Base-by-base conservation (phyloP, 768 basidiomycete genomes). In the Gymnopilus dilepis region DNA sequence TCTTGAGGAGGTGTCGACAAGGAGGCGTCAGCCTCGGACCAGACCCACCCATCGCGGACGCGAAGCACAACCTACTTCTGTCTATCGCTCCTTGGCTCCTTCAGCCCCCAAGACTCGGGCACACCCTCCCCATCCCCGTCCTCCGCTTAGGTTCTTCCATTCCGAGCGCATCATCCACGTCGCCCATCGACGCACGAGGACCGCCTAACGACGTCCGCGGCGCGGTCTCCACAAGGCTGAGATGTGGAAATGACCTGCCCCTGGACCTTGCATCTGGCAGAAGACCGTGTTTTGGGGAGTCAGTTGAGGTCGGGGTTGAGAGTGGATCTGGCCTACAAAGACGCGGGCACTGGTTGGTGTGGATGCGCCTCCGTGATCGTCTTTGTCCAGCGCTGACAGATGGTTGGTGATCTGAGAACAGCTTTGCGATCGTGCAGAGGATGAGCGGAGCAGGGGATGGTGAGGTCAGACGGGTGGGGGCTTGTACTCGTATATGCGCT, bases 101-200 rank as follows among this genome's bases (percentile, higher is more conserved):
- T 15, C 13, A 47, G 19, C 21, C 28, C 31, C 57, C 59, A 37
- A n/a, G 33, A 47, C 34, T 34, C 41, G n/a, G 26, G 48, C 13
- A 8, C 48, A 34, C 13, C 53, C 19, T 45, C 33, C 38, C 28
- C 47, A 17, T 50, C 54, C 22, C 53, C 52, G 22, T 52, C 63
- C 30, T 51, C 38, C 19, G 59, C 22, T 53, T 57, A 37, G 61
- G n/a, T n/a, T n/a, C 62, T 21, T 64, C 60, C 28, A 67, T 30
- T n/a, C 51, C 51, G 26, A 33, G 31, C 34, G 40, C 55, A 17
- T 19, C 3, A 19, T 61, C 66, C 0, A 67, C 57, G 6, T 47
- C 33, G 59, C 60, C 64, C 31, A 61, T 8, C 0, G 19, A 11
- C 15, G n/a, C n/a, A n/a, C n/a, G n/a, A n/a, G 30, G 15, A 17